Percentiles rank a stretch among this genome's conserved stretches.
Evolutionary conservation across 371 early-diverging fungal species (phyloP).

Genomic region (Mycotypha africana): DNA sequence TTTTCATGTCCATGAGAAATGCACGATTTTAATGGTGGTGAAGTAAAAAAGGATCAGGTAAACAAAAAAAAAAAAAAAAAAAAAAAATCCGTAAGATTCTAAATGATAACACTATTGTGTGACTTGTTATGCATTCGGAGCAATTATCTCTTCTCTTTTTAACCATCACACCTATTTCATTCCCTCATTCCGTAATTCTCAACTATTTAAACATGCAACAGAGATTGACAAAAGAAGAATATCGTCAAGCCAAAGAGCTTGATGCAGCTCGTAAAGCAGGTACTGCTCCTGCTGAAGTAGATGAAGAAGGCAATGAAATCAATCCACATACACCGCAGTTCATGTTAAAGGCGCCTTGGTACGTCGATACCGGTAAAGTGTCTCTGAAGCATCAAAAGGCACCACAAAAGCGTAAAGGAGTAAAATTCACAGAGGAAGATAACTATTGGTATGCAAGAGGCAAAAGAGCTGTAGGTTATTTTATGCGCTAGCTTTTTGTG

Average conservation of each 20-base stretch:
- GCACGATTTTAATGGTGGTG: too few species aligned
- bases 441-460: conserved; percentile 85
- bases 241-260: conserved; percentile 78
- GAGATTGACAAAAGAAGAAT: conserved; percentile 81
- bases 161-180: too few species aligned
- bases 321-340: conserved; percentile 99
- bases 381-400: conserved; percentile 89
- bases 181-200: too few species aligned
- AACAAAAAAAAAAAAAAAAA: too few species aligned
- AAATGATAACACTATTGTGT: too few species aligned
- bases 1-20: too few species aligned
- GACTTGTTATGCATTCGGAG: too few species aligned
- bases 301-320: conserved; percentile 91
- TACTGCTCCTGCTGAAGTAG: conserved; percentile 85
- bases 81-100: too few species aligned
- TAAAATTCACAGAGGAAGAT: conserved; percentile 39
- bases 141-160: too few species aligned
- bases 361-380: conserved; percentile 82
- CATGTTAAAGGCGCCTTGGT: conserved; percentile 96
- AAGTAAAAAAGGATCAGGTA: too few species aligned
- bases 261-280: conserved; percentile 90
- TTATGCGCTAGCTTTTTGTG: too few species aligned
- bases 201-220: conserved; percentile 23
- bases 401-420: conserved; percentile 28
- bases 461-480: conserved; percentile 57